Base-by-base conservation (phyloP, 768 basidiomycete genomes). In the Dendrothele bispora region DNA sequence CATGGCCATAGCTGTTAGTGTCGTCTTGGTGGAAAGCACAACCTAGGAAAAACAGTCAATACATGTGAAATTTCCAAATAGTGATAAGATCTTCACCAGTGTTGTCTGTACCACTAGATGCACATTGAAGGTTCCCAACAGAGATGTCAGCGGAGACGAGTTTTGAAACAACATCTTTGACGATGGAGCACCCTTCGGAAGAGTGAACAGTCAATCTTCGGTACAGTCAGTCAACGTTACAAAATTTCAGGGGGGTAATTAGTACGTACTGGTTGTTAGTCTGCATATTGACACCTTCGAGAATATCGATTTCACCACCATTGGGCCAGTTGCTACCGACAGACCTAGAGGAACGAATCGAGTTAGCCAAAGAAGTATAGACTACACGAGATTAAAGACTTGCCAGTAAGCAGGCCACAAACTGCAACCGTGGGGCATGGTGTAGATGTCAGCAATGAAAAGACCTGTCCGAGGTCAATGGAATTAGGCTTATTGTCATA, bases 201-300 rank as follows among this genome's bases (percentile, higher is more conserved):
- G 37, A 39, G 10, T 47, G 46, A 7, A 47, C 18, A 14, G 46
- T 39, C 37, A 47, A 21, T n/a, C n/a, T n/a, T n/a, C n/a, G n/a
- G n/a, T n/a, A n/a, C n/a, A n/a, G n/a, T n/a, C n/a, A n/a, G n/a
- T n/a, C n/a, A n/a, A n/a, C n/a, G n/a, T n/a, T n/a, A n/a, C n/a
- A n/a, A n/a, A n/a, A n/a, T n/a, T n/a, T n/a, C n/a, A 11, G 18
- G 38, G 21, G 38, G 38, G 55, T 73, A 50, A 79, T 77, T 5
- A 79, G 62, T 1, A 77, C 73, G 60, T 71, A 65, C 44, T 78
- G 78, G 51, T 81, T 82, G 36, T 34, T 55, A 0, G 50, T 44
- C 49, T 72, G 68, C 21, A 65, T 48, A 55, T 82, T 80, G 49
- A 82, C 77, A 7, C 75, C 73, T 49, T 82, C 81, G 18, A 81